phyloP scores from a whole-genome alignment of 345 rosid species.

The Arabis alpina region DNA sequence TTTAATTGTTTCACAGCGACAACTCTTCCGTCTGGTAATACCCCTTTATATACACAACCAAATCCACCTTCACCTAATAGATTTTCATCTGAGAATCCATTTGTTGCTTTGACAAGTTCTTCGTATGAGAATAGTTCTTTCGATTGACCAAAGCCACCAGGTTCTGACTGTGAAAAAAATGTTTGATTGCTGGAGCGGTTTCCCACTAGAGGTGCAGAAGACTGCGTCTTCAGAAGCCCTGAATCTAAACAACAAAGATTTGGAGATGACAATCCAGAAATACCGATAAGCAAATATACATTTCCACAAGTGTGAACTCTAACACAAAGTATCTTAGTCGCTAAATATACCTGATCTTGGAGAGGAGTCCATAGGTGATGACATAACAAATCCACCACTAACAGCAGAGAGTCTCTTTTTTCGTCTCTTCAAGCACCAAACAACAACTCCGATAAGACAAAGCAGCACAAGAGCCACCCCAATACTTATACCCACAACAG shows the following conservation, averaged over 20 bases:
- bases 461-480: constrained; percentile 60
- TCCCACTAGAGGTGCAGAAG: constrained; percentile 70
- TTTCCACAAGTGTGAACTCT: neutral
- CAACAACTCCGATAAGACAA: constrained; percentile 55
- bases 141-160: constrained; percentile 77
- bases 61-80: constrained; percentile 96
- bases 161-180: constrained; percentile 54
- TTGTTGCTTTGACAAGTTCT: constrained; percentile 70
- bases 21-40: constrained; percentile 79
- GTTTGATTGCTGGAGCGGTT: constrained; percentile 64
- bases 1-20: constrained; percentile 91
- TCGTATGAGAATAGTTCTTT: constrained; percentile 72
- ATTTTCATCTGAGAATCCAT: constrained; percentile 78
- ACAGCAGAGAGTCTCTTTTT: constrained; percentile 53
- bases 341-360: constrained; percentile 65
- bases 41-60: constrained; percentile 87
- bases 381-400: constrained; percentile 66
- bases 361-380: constrained; percentile 65
- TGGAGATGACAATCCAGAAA: constrained; percentile 12
- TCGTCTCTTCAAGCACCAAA: constrained; percentile 64
- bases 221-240: constrained; percentile 50
- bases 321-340: constrained; percentile 10
- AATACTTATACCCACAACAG: constrained; percentile 56
- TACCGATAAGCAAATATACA: neutral
- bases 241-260: constrained; percentile 57